A percentile compares a stretch with the other conserved stretches of the same genome.
Evolutionary conservation across 2,329 filamentous ascomycete genomes (phyloP).

Genomic region (Dryadomyces quercivorus): DNA sequence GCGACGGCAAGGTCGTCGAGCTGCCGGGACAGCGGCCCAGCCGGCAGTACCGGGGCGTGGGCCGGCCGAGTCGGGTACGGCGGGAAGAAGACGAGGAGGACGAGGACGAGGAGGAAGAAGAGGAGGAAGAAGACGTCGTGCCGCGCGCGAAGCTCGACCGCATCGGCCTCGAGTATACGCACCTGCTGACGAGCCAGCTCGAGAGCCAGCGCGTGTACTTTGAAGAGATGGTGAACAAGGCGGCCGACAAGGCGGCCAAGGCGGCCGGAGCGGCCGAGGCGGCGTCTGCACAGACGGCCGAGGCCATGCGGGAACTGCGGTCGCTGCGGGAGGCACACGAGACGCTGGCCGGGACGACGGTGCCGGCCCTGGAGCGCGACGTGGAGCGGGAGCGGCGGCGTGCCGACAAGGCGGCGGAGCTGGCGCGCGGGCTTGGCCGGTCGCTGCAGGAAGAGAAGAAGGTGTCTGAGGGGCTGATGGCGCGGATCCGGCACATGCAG

Average conservation of each 20-base stretch:
- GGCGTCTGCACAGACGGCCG: constrained; percentile 37
- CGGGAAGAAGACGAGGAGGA: constrained; percentile 5
- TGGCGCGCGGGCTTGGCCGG: constrained; percentile 64
- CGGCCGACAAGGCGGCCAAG: constrained; percentile 75
- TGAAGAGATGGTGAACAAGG: constrained; percentile 80
- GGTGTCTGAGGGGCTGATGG: constrained; percentile 68
- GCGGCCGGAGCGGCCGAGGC: constrained; percentile 56
- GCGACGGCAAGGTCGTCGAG: constrained; percentile 84
- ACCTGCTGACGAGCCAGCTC: constrained; percentile 82
- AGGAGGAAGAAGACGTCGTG: constrained; percentile 44
- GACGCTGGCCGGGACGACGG: constrained; percentile 37
- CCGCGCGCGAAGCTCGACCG: constrained; percentile 57
- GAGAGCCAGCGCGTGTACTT: constrained; percentile 91
- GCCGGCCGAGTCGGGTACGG: neutral
- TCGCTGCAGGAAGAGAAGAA: constrained; percentile 78
- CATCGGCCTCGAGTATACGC: constrained; percentile 89
- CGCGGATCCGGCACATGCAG: constrained; percentile 65
- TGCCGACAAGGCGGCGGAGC: constrained; percentile 57
- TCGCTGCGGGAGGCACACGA: constrained; percentile 41
- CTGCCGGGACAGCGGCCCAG: constrained; percentile 41
- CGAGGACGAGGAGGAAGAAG: constrained; percentile 7
- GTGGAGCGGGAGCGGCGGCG: constrained; percentile 55
- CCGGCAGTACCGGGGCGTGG: neutral
- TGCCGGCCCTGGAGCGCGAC: constrained; percentile 62
- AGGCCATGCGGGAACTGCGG: constrained; percentile 36